These are phyloP conservation scores for Rhizomucor pusillus DNA, from an alignment of 371 early-diverging fungal species.

Conservation along the genomic window DNA sequence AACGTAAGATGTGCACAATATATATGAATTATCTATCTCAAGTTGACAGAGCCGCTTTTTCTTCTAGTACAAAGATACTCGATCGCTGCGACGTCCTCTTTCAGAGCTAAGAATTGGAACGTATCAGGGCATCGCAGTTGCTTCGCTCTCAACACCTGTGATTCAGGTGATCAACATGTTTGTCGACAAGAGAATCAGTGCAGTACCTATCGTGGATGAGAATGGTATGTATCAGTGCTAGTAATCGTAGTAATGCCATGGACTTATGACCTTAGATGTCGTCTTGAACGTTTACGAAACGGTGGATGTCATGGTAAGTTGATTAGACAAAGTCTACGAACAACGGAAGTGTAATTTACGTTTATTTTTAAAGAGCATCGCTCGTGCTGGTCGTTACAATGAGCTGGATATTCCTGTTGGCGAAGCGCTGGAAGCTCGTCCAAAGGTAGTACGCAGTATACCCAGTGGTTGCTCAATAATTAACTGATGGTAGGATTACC, in stretches of 20 bases:
- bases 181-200: conserved; percentile 83
- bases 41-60: conserved; percentile 5
- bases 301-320: conserved; percentile 86
- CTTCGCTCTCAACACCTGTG: conserved; percentile 74
- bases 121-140: conserved; percentile 76
- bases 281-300: conserved; percentile 94
- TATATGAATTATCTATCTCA: neutral
- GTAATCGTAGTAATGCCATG: neutral
- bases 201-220: conserved; percentile 91
- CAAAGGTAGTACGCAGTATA: no score
- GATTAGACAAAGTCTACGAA: neutral
- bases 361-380: conserved; percentile 37
- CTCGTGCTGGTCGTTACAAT: conserved; percentile 43
- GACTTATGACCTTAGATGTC: conserved; percentile 29
- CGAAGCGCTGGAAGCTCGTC: conserved; percentile 78
- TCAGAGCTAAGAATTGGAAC: conserved; percentile 84
- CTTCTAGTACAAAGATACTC: conserved; percentile 61
- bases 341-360: neutral
- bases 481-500: conserved; percentile 64
- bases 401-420: conserved; percentile 83
- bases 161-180: conserved; percentile 88
- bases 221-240: no score
- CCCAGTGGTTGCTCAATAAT: neutral
- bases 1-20: conserved; percentile 71
- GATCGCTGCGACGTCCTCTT: conserved; percentile 64